Evolutionary conservation across 768 basidiomycete species (phyloP).

Genomic region (Termitomyces sp.): DNA sequence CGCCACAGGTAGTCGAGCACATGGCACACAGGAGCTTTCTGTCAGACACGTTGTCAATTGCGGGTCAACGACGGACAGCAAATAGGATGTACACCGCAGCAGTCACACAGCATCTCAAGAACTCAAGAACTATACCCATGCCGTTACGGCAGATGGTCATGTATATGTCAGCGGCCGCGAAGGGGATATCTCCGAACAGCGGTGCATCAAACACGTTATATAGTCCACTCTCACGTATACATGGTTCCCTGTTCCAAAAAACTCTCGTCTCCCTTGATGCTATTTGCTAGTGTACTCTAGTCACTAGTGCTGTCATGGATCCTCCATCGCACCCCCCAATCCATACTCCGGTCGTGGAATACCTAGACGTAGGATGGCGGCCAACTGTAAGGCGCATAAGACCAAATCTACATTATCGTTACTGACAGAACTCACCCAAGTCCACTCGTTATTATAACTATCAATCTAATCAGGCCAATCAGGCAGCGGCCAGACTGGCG

Average conservation of each 20-base stretch:
- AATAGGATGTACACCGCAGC: no score
- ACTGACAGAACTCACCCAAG: not conserved
- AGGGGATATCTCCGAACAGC: not conserved
- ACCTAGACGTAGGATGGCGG: not conserved
- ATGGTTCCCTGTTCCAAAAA: not conserved
- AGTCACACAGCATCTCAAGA: no score
- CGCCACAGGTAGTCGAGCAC: no score
- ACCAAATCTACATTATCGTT: not conserved
- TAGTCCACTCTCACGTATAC: not conserved
- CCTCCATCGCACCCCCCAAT: not conserved
- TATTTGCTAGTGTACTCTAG: not conserved
- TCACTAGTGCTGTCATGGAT: not conserved
- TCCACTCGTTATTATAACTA: not conserved
- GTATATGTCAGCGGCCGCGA: not conserved
- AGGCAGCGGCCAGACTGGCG: not conserved
- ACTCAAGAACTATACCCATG: not conserved
- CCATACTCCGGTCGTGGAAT: not conserved
- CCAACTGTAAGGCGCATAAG: not conserved
- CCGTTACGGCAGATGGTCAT: not conserved
- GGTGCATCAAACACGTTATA: not conserved
- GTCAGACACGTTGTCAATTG: no score
- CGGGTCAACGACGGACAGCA: no score
- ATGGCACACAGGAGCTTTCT: no score
- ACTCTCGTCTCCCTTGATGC: not conserved
- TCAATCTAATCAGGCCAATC: not conserved